Base-by-base conservation (phyloP, 805 yeast genomes). In the Candida loeiensis region DNA sequence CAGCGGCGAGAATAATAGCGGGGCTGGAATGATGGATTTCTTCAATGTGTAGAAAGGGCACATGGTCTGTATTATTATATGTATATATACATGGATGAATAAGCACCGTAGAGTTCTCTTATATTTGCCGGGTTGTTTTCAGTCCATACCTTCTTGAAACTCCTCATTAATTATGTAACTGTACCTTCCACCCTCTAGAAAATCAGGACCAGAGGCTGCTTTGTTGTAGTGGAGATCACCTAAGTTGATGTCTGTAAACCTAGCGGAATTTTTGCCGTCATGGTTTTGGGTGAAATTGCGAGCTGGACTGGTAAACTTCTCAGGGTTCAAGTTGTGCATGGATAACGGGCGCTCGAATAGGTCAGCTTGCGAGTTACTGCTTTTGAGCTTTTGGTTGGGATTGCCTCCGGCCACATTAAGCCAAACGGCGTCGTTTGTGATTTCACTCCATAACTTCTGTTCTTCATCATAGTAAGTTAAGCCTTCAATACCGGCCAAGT, bases 351-450 rank as follows among this genome's bases (percentile, higher is more conserved):
- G 22, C 28, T 36, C 37, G 37, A 20, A 49, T 38, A 11, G 43
- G 26, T 21, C 52, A 41, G 15, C 51, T 19, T 12, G 58, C 19
- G 18, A 9, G 13, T 49, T 31, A 7, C 12, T 16, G 12, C 2
- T 2, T 9, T n/a, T 34, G 1, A 56, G 51, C 2, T 52, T 52
- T 28, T 51, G 56, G 32, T 49, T 50, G 11, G 54, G 54, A 34
- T 45, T 49, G 1, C 51, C 58, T 4, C 53, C 55, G 9, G 58
- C 43, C 4, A 58, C 59, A 46, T 65, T 66, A 41, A 85, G 59
- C 95, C 95, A 85, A 48, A 76, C 80, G 0, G 90, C 90, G 51
- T 83, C 87, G 51, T 75, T 76, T 0, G 89, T 79, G 40, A 85
- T 80, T 46, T 84, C 90, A 53, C 77, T 80, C 95, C 95, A 85